These are phyloP conservation scores for Lactuca sativa DNA, from an alignment of 129 eudicot species.

Conservation along the genomic window DNA sequence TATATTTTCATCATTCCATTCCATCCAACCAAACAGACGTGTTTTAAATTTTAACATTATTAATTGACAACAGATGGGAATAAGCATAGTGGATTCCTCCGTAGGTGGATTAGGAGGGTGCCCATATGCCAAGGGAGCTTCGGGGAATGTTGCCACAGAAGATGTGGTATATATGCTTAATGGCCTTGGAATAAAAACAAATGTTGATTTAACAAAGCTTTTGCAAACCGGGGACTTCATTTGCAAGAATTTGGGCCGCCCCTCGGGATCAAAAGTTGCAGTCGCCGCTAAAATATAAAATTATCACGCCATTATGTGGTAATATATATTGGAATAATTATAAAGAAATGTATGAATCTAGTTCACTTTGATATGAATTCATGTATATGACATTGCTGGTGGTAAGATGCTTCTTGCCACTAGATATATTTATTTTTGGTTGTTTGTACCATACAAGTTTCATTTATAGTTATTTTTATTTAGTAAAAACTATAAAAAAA, in stretches of 20 bases:
- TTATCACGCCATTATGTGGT: not conserved
- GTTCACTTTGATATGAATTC: constrained; percentile 3
- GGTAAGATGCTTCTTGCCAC: constrained; percentile 20
- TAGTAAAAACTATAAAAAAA: too few species aligned
- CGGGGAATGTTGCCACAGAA: constrained; percentile 96
- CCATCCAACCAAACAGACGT: not conserved
- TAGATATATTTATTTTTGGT: constrained; percentile 7
- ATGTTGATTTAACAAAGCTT: constrained; percentile 68
- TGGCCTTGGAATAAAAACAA: constrained; percentile 81
- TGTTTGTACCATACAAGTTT: not conserved
- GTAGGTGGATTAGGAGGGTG: constrained; percentile 93
- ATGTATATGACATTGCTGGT: constrained; percentile 2
- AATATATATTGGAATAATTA: constrained; percentile 11
- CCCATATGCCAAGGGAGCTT: constrained; percentile 97
- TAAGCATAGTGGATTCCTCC: constrained; percentile 84
- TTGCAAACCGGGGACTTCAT: constrained; percentile 83
- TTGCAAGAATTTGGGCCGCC: constrained; percentile 64
- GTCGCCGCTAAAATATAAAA: constrained; percentile 59
- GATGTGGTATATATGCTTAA: constrained; percentile 96
- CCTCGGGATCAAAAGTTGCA: constrained; percentile 85
- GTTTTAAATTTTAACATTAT: not conserved
- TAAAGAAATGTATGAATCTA: not conserved
- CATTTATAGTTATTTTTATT: not conserved
- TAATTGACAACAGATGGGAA: constrained; percentile 71
- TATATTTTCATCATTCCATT: too few species aligned